Evolutionary conservation across 495 filamentous ascomycete species (phyloP), one percentile per base, ranked within the genome.

Genomic region (Xanthoparmelia taractica): DNA sequence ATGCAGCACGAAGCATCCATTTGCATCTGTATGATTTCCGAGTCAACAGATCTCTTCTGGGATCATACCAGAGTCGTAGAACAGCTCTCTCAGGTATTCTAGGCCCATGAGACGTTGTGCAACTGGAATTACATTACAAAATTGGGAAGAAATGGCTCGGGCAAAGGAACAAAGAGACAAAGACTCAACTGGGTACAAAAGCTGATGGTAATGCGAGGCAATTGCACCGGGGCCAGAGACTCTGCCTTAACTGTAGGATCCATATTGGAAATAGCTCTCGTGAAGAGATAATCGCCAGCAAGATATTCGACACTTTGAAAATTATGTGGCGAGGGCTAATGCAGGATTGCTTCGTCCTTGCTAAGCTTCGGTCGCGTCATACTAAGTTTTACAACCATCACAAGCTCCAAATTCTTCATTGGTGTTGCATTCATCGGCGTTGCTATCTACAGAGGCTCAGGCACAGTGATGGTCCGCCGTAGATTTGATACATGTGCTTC

Each of bases 1-100:
- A 92, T 63, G 88, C 88, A 41, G 89, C 89, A 59, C 92, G 78
- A 13, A 97, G 77, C 82, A 96, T 89, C 93, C 93, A 97, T 77
- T 90, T 90, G 72, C 90, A 94, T 70, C 47, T 50, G 17, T 1
- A 15, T 90, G 1, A 48, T 34, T 57, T 34, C 55, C 6, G 29
- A 57, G 36, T 57, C 55, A 57, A 27, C 55, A 34, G 11, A 36
- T 10, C 27, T 25, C 23, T 34, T 2, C 8, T 34, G 6, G 20
- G 7, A 48, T 48, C 10, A 48, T 13, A 6, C 13, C 11, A 1
- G 23, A 12, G 45, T 48, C n/a, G 45, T 25, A 48, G 5, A 25
- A 12, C 2, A 48, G 43, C 8, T 23, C 10, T 12, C 10, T 27
- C 8, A 2, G 8, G 7, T 4, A 5, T 12, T 17, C 12, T 48